These are phyloP conservation scores for Skeletonema marinoi DNA, from an alignment of 108 stramenopile species.

Conservation along the genomic window DNA sequence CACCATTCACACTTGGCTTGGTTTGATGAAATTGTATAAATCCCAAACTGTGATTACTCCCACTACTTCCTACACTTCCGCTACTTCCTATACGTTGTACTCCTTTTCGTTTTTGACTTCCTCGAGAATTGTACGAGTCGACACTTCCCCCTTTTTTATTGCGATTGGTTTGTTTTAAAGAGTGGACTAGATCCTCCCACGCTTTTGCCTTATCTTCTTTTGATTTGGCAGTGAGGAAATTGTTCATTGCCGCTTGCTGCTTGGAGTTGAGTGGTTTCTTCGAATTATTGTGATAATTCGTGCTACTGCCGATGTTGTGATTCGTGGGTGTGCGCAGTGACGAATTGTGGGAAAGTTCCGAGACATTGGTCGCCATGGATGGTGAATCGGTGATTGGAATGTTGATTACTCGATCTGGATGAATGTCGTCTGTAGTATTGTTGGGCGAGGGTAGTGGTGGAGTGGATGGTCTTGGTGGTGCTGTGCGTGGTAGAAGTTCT, in stretches of 20 bases:
- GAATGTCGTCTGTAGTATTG: not conserved
- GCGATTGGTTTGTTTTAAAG: not conserved
- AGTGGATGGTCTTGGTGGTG: not conserved
- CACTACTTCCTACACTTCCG: not conserved
- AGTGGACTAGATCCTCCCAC: not conserved
- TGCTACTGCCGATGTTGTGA: not conserved
- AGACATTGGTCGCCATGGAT: not conserved
- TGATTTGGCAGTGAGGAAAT: not conserved
- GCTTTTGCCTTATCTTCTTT: not conserved
- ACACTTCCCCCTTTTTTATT: not conserved
- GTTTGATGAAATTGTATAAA: conserved; percentile 2
- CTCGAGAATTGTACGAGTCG: not conserved
- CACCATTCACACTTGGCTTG: not conserved
- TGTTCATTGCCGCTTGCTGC: not conserved
- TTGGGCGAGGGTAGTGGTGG: not conserved
- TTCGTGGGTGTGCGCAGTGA: not conserved
- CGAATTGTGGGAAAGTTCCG: not conserved
- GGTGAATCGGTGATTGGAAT: not conserved
- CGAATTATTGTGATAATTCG: not conserved
- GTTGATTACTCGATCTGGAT: not conserved
- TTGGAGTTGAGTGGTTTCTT: not conserved
- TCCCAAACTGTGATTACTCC: not conserved
- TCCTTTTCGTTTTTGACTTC: not conserved
- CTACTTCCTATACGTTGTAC: not conserved
- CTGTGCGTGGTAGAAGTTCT: not conserved